Percentiles rank a stretch among this genome's conserved stretches.
Evolutionary conservation across 495 filamentous ascomycete species (phyloP).

Genomic region (Xylaria telfairii): DNA sequence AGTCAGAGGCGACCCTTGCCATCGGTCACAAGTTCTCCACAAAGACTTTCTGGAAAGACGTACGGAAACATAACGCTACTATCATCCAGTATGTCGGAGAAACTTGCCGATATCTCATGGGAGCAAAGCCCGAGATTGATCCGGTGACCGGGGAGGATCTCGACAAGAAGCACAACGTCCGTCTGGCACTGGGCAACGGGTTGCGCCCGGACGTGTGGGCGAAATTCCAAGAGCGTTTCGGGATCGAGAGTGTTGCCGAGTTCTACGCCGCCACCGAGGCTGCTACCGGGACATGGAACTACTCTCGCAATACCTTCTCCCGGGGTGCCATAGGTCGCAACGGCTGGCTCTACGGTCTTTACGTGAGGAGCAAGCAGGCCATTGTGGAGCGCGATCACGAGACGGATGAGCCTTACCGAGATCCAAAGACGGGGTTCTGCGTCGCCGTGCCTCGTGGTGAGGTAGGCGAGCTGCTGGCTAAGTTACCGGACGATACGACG

Average conservation of each 20-base stretch:
- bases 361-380: conserved; percentile 58
- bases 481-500: conserved; percentile 71
- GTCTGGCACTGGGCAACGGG: conserved; percentile 89
- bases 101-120: conserved; percentile 87
- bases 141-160: conserved; percentile 70
- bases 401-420: conserved; percentile 71
- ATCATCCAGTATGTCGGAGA: conserved; percentile 96
- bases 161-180: conserved; percentile 78
- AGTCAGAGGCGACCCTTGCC: conserved; percentile 67
- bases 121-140: conserved; percentile 68
- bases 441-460: conserved; percentile 63
- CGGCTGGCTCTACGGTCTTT: conserved; percentile 63
- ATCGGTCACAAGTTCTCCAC: conserved; percentile 84
- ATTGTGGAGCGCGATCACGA: conserved; percentile 77
- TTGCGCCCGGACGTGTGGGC: conserved; percentile 93
- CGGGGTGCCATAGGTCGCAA: conserved; percentile 83
- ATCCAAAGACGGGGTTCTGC: conserved; percentile 77
- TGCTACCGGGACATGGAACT: conserved; percentile 73
- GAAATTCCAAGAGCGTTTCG: conserved; percentile 84
- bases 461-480: conserved; percentile 81
- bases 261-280: conserved; percentile 94
- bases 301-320: conserved; percentile 73
- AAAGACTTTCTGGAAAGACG: conserved; percentile 81
- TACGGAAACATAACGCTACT: conserved; percentile 73
- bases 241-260: conserved; percentile 78